Evolutionary conservation across 73 alveolate species (phyloP).

Genomic region (Uronychia setigera): DNA sequence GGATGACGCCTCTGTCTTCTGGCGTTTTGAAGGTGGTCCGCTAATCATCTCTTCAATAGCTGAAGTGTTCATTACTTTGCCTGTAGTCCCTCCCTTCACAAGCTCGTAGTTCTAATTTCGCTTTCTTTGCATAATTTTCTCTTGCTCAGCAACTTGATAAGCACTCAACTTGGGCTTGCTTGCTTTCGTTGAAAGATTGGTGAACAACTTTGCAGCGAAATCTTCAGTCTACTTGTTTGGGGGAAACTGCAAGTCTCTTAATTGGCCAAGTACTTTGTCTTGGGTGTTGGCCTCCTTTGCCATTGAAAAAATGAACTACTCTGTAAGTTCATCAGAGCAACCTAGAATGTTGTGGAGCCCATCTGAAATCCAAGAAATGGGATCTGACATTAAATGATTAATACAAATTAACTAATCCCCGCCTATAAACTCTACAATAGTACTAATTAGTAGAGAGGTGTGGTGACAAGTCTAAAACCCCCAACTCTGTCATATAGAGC

Average conservation of each 20-base stretch:
- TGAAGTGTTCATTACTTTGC: not conserved
- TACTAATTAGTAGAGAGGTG: not conserved
- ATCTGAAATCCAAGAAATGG: constrained; percentile 32
- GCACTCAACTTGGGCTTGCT: constrained; percentile 20
- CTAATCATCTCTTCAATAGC: not conserved
- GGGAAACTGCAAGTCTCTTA: constrained; percentile 17
- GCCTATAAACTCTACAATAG: not conserved
- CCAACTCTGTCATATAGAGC: too few species aligned
- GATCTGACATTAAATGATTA: not conserved
- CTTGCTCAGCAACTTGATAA: constrained; percentile 11
- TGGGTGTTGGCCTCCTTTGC: constrained; percentile 18
- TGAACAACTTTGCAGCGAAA: constrained; percentile 19
- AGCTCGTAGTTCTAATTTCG: not conserved
- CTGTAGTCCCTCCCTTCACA: constrained; percentile 1
- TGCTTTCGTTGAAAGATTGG: constrained; percentile 7
- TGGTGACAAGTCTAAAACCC: too few species aligned
- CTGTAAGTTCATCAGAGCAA: constrained; percentile 17
- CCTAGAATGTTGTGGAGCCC: constrained; percentile 36
- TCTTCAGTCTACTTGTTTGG: constrained; percentile 7
- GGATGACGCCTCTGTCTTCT: not conserved
- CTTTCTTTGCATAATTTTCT: not conserved
- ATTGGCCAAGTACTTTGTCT: not conserved
- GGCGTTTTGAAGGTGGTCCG: not conserved
- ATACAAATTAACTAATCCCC: not conserved
- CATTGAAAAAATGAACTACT: constrained; percentile 8